A percentile compares a stretch with the other conserved stretches of the same genome.
Conservation (phyloP, 495 filamentous ascomycete species). For the Xylaria longipes region DNA sequence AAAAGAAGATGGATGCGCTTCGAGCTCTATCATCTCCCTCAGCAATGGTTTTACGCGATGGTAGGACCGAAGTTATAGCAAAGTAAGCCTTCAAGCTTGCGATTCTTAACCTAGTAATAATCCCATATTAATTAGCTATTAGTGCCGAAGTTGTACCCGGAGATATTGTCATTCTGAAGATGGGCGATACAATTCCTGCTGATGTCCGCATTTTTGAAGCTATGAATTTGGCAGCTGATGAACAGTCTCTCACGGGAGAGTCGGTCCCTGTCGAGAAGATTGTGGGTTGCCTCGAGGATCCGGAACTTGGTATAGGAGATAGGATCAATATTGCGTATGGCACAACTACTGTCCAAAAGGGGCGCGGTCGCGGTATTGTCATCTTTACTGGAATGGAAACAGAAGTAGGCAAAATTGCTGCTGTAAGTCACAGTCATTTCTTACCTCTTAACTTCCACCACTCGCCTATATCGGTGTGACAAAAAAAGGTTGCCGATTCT, state of each 20-base stretch:
- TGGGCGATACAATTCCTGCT: constrained; percentile 83
- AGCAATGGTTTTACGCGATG: constrained; percentile 77
- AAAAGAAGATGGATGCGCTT: constrained; percentile 85
- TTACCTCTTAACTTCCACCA: constrained; percentile 50
- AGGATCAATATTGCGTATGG: constrained; percentile 73
- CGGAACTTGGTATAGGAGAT: constrained; percentile 67
- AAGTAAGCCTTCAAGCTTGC: constrained; percentile 46
- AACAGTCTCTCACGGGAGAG: constrained; percentile 74
- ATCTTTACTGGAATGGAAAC: constrained; percentile 79
- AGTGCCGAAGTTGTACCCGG: constrained; percentile 81
- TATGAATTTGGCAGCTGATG: constrained; percentile 78
- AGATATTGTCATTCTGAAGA: constrained; percentile 79
- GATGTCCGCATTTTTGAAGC: constrained; percentile 76
- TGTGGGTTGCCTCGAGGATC: constrained; percentile 46
- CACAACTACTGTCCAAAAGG: constrained; percentile 71
- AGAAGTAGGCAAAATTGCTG: constrained; percentile 85
- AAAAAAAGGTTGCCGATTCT: not conserved
- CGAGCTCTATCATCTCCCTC: constrained; percentile 78
- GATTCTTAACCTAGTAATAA: not conserved
- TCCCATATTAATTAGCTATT: not conserved
- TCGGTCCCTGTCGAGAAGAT: constrained; percentile 65
- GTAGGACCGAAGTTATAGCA: constrained; percentile 66
- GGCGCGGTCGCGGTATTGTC: constrained; percentile 70
- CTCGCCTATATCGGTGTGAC: not conserved
- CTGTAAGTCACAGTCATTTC: constrained; percentile 33